Evolutionary conservation across 2,329 filamentous ascomycete species (phyloP), one percentile per base, ranked within the genome.

Genomic region (Calonectria hongkongensis): DNA sequence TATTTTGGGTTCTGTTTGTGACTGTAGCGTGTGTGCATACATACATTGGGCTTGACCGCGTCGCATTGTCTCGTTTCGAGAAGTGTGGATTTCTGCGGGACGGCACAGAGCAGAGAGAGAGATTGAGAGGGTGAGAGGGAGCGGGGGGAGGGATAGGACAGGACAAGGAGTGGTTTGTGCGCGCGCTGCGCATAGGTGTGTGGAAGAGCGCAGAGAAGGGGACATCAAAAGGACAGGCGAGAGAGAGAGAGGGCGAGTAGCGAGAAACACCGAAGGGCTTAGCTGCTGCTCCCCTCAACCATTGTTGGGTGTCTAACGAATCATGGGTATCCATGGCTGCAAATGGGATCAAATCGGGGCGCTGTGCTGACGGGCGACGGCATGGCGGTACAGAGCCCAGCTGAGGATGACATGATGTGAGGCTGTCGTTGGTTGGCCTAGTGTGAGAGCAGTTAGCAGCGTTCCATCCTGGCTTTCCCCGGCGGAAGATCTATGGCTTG

Each of bases 291-390:
- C n/a, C 6, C 18, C 16, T 47, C 12, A 50, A 3, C 9, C 16
- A n/a, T 21, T 21, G 30, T 36, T 21, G 51, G 25, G 33, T 3
- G 43, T 15, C 36, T 21, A 54, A 48, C 27, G 27, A 71, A 51
- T 30, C 69, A 71, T 71, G 69, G 69, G 41, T 67, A 71, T 58
- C 69, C 69, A 71, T 71, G 69, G 65, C 28, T 41, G 33, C 33
- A 36, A 58, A 21, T 58, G 33, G 16, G 41, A 21, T 58, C 54
- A 10, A 60, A 41, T 60, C 25, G 54, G 54, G 33, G 27, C 41
- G 41, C 41, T 43, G 21, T 43, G 41, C 41, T 43, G 41, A 43
- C 41, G 60, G 33, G 36, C n/a, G 43, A 28, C 36, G 39, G 41
- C 28, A 56, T 15, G 33, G 27, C 7, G 28, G 50, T 13, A 30